phyloP scores from a whole-genome alignment of 805 yeast species.

The Nakazawaea ishiwadae region DNA sequence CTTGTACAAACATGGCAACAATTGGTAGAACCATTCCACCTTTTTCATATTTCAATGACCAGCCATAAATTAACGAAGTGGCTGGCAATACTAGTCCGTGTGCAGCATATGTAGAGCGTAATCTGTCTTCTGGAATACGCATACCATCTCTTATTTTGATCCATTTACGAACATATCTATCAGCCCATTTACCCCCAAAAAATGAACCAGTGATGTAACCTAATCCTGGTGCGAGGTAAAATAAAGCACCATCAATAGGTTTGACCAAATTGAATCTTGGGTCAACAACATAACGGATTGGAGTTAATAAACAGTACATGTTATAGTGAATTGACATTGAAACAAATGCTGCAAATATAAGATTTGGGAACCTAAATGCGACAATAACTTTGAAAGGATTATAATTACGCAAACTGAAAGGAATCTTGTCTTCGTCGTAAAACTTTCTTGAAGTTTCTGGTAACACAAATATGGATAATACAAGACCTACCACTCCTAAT shows the following conservation, averaged over 20 bases:
- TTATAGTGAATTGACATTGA: slow-evolving; percentile 38
- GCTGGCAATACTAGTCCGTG: slow-evolving; percentile 42
- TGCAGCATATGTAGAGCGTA: slow-evolving; percentile 34
- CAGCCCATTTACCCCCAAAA: slow-evolving; percentile 51
- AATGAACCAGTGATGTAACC: slow-evolving; percentile 49
- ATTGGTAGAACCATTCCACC: slow-evolving; percentile 57
- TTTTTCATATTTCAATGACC: slow-evolving; percentile 41
- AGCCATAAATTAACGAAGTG: slow-evolving; percentile 45
- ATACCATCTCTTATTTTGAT: slow-evolving; percentile 35
- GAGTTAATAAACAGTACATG: slow-evolving; percentile 50
- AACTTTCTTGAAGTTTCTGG: slow-evolving; percentile 40
- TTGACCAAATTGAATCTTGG: slow-evolving; percentile 45
- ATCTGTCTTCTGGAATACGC: slow-evolving; percentile 49
- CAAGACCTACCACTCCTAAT: slow-evolving; percentile 31
- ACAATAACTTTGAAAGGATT: slow-evolving; percentile 42
- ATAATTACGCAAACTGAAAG: slow-evolving; percentile 36
- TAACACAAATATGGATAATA: slow-evolving; percentile 32
- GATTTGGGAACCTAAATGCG: slow-evolving; percentile 37
- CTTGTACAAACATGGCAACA: slow-evolving; percentile 41
- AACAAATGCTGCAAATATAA: slow-evolving; percentile 38
- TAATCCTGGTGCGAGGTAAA: slow-evolving; percentile 53
- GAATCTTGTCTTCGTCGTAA: slow-evolving; percentile 26
- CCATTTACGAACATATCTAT: slow-evolving; percentile 39
- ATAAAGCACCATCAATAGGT: slow-evolving; percentile 47
- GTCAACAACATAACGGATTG: slow-evolving; percentile 50